Evolutionary conservation across 306 rosid species (phyloP), one percentile per base, ranked within the genome.

Genomic region (Pterocarpus santalinus): DNA sequence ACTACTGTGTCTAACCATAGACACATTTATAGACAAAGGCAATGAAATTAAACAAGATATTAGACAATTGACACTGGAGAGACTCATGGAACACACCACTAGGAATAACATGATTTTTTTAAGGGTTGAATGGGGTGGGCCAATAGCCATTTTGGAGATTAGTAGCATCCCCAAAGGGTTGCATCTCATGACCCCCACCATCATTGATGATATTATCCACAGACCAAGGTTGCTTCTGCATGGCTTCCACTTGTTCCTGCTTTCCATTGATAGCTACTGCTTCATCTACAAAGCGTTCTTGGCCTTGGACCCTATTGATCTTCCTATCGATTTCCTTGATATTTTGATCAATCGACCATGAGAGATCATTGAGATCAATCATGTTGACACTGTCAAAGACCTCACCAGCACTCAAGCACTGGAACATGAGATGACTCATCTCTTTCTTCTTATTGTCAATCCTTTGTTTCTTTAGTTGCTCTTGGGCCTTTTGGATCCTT

Each of bases 391-490:
- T 58, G 11, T 66, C 51, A 55, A 72, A 0, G 2, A 44, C 1
- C 7, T 41, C 8, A 2, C 73, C 63, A 33, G 0, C 35, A 61
- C 14, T 33, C 2, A 81, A 0, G 77, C 44, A 81, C 11, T 85
- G 78, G 60, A 22, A 51, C 69, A 85, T 49, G 13, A 65, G 70
- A 36, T 2, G 30, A 11, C 36, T 2, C 51, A 78, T 63, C 60
- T 87, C 81, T 8, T 75, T 72, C 39, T 44, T 79, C 46, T 53
- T 39, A 6, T 79, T 86, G 1, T 53, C 72, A 22, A 39, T 58
- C 65, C 3, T 79, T n/a, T n/a, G 4, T 44, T 76, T 83, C 44
- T 60, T 61, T 13, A 80, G 13, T 7, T 81, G 83, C 5, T 81
- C 84, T n/a, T 81, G 62, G 0, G 52, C 7, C 41, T 84, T 84